Base-by-base conservation (phyloP, 1,284 basidiomycete species). In the Rhodofomes roseus region DNA sequence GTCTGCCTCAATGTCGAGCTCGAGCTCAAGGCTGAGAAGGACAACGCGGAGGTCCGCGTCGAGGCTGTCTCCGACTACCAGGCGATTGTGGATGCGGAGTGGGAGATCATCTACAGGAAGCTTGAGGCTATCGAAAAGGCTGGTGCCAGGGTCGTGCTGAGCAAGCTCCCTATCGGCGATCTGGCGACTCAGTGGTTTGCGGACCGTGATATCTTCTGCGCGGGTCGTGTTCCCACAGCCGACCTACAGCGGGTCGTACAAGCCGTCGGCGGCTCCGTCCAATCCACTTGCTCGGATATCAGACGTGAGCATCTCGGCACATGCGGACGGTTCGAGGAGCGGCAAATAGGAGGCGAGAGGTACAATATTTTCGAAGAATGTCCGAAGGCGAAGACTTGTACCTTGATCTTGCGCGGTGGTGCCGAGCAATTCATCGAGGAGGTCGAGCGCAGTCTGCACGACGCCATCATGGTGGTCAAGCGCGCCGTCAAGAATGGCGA, bases 361-460 rank as follows among this genome's bases (percentile, higher is more conserved):
- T 99, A 93, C 83, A 99, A 99, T 76, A 76, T 99, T 61, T 98
- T 99, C 69, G 89, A 96, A 73, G 88, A 91, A 58, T 98, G 96
- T 73, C 86, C 93, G 22, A 88, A 93, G 75, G 93, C 97, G n/a
- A 96, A 96, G 78, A 98, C 97, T 0, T 98, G 96, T 74, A 99
- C 97, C n/a, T 76, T 99, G 20, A 79, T 99, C 37, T 85, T 99
- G 60, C 86, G 97, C 60, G 97, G 97, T 62, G 97, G 97, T 23
- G 97, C 97, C 0, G 96, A 99, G 72, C 97, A 99, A 74, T 98
- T 99, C 75, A 99, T 99, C 64, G 95, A 96, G 68, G 97, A 99
- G 75, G 96, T 99, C 11, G 96, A 98, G 76, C 82, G 97, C 59
- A 95, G 92, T 84, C 77, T 99, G 68, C 96, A 99, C 73, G 97